These are phyloP conservation scores for Mallotus japonicus DNA, from an alignment of 441 rosid genomes.

Conservation along the genomic window DNA sequence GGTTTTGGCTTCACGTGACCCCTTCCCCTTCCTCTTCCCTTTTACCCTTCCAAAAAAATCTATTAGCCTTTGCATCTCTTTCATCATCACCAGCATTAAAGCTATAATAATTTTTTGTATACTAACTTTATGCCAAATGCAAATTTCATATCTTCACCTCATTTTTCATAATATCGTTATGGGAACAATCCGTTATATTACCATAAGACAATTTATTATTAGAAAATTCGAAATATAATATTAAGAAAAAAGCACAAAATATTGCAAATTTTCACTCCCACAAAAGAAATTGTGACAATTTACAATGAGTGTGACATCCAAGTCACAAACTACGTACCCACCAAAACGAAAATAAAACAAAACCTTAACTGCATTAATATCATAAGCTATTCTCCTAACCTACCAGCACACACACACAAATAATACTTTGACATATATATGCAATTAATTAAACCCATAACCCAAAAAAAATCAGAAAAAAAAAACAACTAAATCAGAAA, in stretches of 20 bases:
- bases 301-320: neutral
- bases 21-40: neutral
- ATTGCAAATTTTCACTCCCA: conserved; percentile 10
- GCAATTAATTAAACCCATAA: neutral
- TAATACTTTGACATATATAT: neutral
- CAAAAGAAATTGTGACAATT: neutral
- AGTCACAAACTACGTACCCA: neutral
- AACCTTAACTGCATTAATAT: neutral
- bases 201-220: too few relatives aligned
- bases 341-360: neutral
- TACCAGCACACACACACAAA: neutral
- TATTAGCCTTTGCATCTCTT: neutral
- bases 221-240: too few relatives aligned
- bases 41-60: neutral
- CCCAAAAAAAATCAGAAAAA: neutral
- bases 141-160: neutral
- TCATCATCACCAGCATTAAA: neutral
- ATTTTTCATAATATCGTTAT: neutral
- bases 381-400: neutral
- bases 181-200: too few relatives aligned
- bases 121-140: neutral
- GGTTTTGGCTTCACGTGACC: conserved; percentile 23
- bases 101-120: too few relatives aligned
- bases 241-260: neutral
- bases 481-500: neutral